Base-by-base conservation (phyloP, 495 filamentous ascomycete genomes). In the Penicillium robsamsonii region DNA sequence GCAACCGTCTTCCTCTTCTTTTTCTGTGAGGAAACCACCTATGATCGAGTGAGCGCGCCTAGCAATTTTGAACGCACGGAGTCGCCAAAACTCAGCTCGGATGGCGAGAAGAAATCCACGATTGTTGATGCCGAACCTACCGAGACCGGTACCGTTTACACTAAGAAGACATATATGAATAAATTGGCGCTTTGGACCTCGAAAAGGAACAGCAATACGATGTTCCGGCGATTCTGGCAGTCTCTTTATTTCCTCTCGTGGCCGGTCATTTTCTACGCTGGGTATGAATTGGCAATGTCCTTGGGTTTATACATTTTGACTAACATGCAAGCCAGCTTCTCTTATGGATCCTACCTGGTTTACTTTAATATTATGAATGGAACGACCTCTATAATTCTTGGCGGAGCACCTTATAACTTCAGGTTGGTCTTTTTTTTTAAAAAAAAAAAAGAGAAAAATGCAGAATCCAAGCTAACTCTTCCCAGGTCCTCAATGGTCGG, bases 1-100 rank as follows among this genome's bases (percentile, higher is more conserved):
- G 76, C 72, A 1, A 78, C 81, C 46, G 63, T 83, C 5, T 84
- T 87, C 57, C 73, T 86, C 0, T 85, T 86, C 70, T 83, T 87
- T 69, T 84, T 85, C 68, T 83, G 86, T 79, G 86, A 88, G 68
- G 85, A 89, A 65, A 87, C 85, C 2, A 87, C 85, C 63, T 87
- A 81, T 59, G 72, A 77, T 45, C 81, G 79, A 12, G 53, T 66
- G 6, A 43, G 52, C 35, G 46, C 44, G 17, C 18, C 57, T 15
- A 62, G 46, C 8, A 42, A 62, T 18, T 60, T 55, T 35, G 50
- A 59, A 5, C 48, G 54, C 4, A 5, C 62, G 0, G 56, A 44
- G 0, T 45, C 61, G 2, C 59, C 63, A 5, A 24, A 38, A 38
- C 7, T 46, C 4, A 58, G 55, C 31, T 56, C 63, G 1, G 51